phyloP scores from a whole-genome alignment of 257 asterid genomes.

The Nemophila menziesii region DNA sequence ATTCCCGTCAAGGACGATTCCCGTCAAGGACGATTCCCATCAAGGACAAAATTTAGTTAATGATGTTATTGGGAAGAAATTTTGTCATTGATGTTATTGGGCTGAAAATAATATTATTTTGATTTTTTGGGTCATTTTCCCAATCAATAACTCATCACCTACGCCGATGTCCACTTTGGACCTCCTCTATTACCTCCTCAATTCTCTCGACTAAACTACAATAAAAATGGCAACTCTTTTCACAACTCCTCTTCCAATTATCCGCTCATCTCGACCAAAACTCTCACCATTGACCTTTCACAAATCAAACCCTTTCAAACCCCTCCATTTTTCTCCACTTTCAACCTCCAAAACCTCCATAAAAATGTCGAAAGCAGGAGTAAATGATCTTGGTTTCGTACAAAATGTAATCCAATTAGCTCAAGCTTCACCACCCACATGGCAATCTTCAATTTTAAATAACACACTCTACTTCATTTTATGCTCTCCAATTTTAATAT shows the following conservation, averaged over 20 bases:
- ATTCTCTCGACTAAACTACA: not conserved
- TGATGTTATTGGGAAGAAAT: no score
- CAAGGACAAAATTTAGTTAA: no score
- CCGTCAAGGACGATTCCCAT: no score
- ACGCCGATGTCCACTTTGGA: not conserved
- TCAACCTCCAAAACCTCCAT: constrained; percentile 16
- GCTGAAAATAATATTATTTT: no score
- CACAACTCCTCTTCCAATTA: constrained; percentile 6
- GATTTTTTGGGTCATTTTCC: no score
- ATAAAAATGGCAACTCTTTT: constrained; percentile 15
- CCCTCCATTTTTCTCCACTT: constrained; percentile 7
- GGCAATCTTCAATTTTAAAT: constrained; percentile 65
- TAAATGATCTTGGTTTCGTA: constrained; percentile 35
- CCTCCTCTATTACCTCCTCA: not conserved
- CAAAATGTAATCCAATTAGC: constrained; percentile 43
- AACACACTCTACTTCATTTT: constrained; percentile 43
- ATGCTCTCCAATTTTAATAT: constrained; percentile 62
- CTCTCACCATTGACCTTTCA: constrained; percentile 10
- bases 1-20: no score
- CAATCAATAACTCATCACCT: no score
- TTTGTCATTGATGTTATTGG: no score
- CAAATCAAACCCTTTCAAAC: constrained; percentile 20
- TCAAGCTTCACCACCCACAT: constrained; percentile 67
- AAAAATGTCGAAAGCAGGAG: constrained; percentile 24
- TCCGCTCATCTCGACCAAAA: constrained; percentile 7